A percentile compares a stretch with the other conserved stretches of the same genome.
These are phyloP conservation scores for Cubamyces lactineus DNA, from an alignment of 768 basidiomycete species.

Conservation along the genomic window DNA sequence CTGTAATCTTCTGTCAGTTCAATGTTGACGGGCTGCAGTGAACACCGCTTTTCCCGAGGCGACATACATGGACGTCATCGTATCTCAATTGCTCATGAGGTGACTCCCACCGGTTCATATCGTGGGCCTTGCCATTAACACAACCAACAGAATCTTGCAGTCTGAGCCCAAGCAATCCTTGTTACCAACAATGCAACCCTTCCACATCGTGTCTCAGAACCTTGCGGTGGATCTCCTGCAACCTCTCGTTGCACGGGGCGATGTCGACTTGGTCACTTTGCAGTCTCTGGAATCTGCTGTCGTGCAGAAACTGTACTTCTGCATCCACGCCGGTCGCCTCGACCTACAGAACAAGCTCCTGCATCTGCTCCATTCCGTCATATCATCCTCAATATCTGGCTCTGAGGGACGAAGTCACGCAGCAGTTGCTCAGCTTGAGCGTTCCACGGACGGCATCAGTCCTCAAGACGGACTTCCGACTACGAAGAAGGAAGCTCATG, in stretches of 20 bases:
- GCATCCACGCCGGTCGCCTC: slow-evolving; percentile 67
- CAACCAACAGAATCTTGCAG: slow-evolving; percentile 61
- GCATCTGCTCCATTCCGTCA: slow-evolving; percentile 85
- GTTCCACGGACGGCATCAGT: slow-evolving; percentile 12
- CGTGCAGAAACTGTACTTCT: slow-evolving; percentile 74
- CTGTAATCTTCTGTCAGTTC: neutral
- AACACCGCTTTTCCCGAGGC: slow-evolving; percentile 42
- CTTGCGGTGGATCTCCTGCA: slow-evolving; percentile 83
- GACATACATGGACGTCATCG: slow-evolving; percentile 75
- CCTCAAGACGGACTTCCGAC: slow-evolving; percentile 14
- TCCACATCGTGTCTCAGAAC: slow-evolving; percentile 71
- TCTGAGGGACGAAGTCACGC: slow-evolving; percentile 30
- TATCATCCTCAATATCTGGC: slow-evolving; percentile 60
- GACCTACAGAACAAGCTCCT: slow-evolving; percentile 94
- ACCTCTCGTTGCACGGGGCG: slow-evolving; percentile 78
- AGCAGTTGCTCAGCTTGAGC: slow-evolving; percentile 12
- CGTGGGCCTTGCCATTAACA: neutral
- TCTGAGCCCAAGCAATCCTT: slow-evolving; percentile 68
- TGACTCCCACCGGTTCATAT: slow-evolving; percentile 37
- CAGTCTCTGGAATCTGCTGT: slow-evolving; percentile 71
- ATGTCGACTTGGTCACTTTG: slow-evolving; percentile 62
- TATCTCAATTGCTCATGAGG: slow-evolving; percentile 72
- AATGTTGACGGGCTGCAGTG: slow-evolving; percentile 11
- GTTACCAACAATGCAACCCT: slow-evolving; percentile 55
- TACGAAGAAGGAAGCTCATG: slow-evolving; percentile 44